Conservation (phyloP, 768 basidiomycete species). For the Boletellus sp. region DNA sequence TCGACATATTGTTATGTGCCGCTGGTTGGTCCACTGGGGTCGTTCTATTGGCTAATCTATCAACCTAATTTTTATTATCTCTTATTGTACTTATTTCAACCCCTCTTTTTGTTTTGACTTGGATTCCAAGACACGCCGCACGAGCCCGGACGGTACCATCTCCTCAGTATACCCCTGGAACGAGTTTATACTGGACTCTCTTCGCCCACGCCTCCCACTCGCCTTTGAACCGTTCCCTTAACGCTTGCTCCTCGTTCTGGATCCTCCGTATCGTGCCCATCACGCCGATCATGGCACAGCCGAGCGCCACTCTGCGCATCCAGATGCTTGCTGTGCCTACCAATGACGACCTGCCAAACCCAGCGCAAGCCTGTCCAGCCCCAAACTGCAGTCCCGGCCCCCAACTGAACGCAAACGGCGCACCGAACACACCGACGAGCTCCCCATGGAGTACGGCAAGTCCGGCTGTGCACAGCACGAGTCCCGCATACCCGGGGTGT, state of each 20-base stretch:
- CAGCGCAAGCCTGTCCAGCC: no score
- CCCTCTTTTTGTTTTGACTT: neutral
- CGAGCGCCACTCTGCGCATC: slow-evolving; percentile 12
- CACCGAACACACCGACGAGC: neutral
- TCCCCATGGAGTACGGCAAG: slow-evolving; percentile 13
- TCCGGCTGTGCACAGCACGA: slow-evolving; percentile 27
- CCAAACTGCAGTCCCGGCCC: no score
- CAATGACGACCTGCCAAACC: no score
- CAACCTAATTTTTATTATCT: neutral
- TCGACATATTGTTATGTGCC: neutral
- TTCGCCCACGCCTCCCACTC: slow-evolving; percentile 37
- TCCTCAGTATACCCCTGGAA: slow-evolving; percentile 44
- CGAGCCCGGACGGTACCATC: neutral
- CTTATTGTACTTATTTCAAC: neutral
- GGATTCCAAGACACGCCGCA: neutral
- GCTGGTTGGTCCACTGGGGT: slow-evolving; percentile 4
- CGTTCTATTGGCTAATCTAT: neutral
- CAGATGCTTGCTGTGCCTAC: no score
- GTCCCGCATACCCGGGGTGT: slow-evolving; percentile 32
- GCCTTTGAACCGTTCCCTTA: slow-evolving; percentile 13
- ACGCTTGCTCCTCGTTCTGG: slow-evolving; percentile 7
- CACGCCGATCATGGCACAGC: slow-evolving; percentile 1
- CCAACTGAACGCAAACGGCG: no score
- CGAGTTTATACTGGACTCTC: slow-evolving; percentile 44
- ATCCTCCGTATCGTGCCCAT: slow-evolving; percentile 11